Evolutionary conservation across 2,329 filamentous ascomycete species (phyloP), one percentile per base, ranked within the genome.

Genomic region (Penicillium frequentans): DNA sequence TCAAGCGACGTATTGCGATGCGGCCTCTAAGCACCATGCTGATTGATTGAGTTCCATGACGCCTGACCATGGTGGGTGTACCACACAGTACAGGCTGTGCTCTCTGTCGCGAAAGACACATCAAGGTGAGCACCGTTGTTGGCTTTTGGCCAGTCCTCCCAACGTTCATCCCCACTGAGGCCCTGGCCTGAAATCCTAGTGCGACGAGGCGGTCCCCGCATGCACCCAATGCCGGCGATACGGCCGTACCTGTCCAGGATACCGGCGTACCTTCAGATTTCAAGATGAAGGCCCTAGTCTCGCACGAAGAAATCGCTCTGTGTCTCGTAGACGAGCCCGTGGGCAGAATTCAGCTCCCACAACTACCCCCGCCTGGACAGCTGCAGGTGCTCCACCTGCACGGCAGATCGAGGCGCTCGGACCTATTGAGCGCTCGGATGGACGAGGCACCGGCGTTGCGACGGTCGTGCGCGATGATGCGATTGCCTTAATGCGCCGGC

Each of bases 191-290:
- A 9, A 7, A 48, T 37, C 1, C 7, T 55, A 79, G 70, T 82
- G 81, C 59, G 80, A 82, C 63, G 73, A 81, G 64, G 68, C 60
- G 23, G 73, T 71, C 11, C 80, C 79, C 11, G 68, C 65, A 52
- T 74, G 72, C 58, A 67, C 68, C 7, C 73, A 75, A 60, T 76
- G 74, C 47, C 65, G 63, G 46, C 70, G 69, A 61, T 73, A 75
- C 53, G 72, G 73, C 52, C 68, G 68, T 14, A 61, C 68, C 24
- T 76, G 73, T 59, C 73, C 73, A 5, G 73, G 73, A 31, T 74
- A 74, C 50, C 62, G 56, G 29, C 64, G 70, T 21, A 70, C 68
- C 27, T 68, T 73, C 46, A 71, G 72, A 27, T 75, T 76, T 42
- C 71, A 74, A 54, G 73, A 76, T 56, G 74, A 76, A 61, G 67